These are phyloP conservation scores for Wickerhamomyces kurtzmanii DNA, from an alignment of 805 yeast species.

Conservation along the genomic window DNA sequence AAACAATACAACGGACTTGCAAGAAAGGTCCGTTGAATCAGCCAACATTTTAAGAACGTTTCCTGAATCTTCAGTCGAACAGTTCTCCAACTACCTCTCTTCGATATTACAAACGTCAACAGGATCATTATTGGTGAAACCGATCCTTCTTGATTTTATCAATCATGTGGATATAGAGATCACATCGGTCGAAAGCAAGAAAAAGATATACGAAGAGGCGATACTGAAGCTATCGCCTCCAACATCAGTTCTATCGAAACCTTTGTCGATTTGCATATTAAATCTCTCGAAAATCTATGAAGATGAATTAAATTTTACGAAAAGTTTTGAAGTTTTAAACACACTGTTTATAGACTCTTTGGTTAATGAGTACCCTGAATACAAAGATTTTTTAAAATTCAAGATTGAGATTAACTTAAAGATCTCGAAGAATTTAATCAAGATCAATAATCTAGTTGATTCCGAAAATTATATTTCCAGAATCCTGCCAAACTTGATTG, in stretches of 20 bases:
- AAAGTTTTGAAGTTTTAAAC: constrained; percentile 5
- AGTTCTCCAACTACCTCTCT: too few species aligned
- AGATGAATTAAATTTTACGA: not conserved
- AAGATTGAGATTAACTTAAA: constrained; percentile 8
- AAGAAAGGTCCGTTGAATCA: too few species aligned
- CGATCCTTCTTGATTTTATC: too few species aligned
- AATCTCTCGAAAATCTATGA: constrained; percentile 8
- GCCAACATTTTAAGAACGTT: too few species aligned
- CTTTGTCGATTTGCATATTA: constrained; percentile 6
- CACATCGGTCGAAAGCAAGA: too few species aligned
- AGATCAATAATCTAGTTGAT: constrained; percentile 7
- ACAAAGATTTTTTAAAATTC: constrained; percentile 6
- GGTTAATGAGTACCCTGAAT: constrained; percentile 8
- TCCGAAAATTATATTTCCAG: constrained; percentile 13
- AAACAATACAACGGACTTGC: too few species aligned
- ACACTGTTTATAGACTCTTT: constrained; percentile 8
- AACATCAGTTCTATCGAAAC: constrained; percentile 6
- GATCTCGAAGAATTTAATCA: constrained; percentile 8
- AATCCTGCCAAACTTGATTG: constrained; percentile 7
- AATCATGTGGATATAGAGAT: too few species aligned
- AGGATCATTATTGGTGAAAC: too few species aligned
- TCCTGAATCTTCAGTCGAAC: too few species aligned
- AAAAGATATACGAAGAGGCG: constrained; percentile 6
- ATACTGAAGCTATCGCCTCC: constrained; percentile 11
- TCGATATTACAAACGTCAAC: too few species aligned